Percentiles rank a stretch among this genome's conserved stretches.
Conservation (phyloP, 1,284 basidiomycete genomes). For the Cryptococcus wingfieldii region DNA sequence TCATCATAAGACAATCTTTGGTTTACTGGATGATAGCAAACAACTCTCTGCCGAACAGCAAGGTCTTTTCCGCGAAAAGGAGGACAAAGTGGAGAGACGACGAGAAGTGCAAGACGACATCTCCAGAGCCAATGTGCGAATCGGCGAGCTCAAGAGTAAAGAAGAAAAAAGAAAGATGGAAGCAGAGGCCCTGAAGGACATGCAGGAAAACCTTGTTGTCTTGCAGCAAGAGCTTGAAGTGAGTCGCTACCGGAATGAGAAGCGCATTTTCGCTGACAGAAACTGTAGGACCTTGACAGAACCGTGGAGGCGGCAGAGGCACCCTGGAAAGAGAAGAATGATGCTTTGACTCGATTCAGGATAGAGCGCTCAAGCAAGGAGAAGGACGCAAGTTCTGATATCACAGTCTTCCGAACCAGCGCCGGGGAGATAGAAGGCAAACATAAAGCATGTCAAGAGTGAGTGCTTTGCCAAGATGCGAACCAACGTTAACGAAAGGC, state of each 20-base stretch:
- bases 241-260: neutral
- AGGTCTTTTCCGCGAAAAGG: constrained; percentile 59
- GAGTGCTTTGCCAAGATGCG: constrained; percentile 5
- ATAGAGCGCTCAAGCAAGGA: constrained; percentile 32
- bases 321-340: constrained; percentile 44
- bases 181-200: constrained; percentile 60
- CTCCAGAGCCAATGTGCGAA: constrained; percentile 60
- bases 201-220: constrained; percentile 57
- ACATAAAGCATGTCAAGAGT: constrained; percentile 37
- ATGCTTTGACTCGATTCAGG: constrained; percentile 29
- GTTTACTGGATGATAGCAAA: constrained; percentile 45
- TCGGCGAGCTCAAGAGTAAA: constrained; percentile 60
- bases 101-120: constrained; percentile 53
- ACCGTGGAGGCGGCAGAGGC: constrained; percentile 34
- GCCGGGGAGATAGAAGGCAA: constrained; percentile 36
- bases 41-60: constrained; percentile 65
- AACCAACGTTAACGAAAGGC: neutral
- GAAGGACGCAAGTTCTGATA: constrained; percentile 31
- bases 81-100: constrained; percentile 60
- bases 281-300: constrained; percentile 34
- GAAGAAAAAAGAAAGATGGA: constrained; percentile 61
- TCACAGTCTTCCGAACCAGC: constrained; percentile 33
- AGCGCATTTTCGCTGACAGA: neutral
- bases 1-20: neutral
- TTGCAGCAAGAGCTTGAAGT: constrained; percentile 42